Evolutionary conservation across 306 rosid genomes (phyloP).

Genomic region (Quillaja saponaria): DNA sequence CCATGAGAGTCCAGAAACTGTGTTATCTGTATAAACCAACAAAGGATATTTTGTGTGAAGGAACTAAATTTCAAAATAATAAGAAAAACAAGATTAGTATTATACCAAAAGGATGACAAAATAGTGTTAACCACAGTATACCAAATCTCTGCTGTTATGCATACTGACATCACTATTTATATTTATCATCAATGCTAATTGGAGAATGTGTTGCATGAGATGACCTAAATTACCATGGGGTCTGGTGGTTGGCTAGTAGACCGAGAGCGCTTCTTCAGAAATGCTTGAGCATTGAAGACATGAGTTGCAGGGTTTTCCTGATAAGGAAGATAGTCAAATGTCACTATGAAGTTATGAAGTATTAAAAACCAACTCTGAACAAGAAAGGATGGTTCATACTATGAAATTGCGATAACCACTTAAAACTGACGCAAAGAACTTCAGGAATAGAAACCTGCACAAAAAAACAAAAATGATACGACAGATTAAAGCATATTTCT

Average conservation of each 20-base stretch:
- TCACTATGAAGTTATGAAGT: constrained; percentile 13
- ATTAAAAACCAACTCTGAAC: constrained; percentile 29
- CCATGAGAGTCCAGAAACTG: constrained; percentile 93
- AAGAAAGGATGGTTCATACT: constrained; percentile 55
- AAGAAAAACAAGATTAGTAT: constrained; percentile 15
- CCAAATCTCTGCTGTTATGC: constrained; percentile 16
- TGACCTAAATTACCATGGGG: constrained; percentile 71
- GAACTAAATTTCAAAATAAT: constrained; percentile 7
- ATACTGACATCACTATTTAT: constrained; percentile 14
- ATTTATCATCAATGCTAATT: constrained; percentile 21
- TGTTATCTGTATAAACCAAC: constrained; percentile 55
- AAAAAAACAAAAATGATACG: constrained; percentile 22
- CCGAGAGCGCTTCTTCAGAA: constrained; percentile 86
- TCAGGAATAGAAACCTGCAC: constrained; percentile 90
- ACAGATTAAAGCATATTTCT: constrained; percentile 29
- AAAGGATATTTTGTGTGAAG: constrained; percentile 29
- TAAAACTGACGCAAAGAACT: constrained; percentile 89
- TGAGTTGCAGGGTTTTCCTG: constrained; percentile 81
- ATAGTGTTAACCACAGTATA: constrained; percentile 8
- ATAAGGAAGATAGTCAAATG: constrained; percentile 29
- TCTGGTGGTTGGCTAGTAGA: constrained; percentile 83
- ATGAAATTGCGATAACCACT: constrained; percentile 97
- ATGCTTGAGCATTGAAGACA: constrained; percentile 85
- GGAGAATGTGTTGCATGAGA: constrained; percentile 31
- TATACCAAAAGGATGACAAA: constrained; percentile 25